These are phyloP conservation scores for Dictyostelium firmibasis DNA, from an alignment of 78 protist genomes.

Conservation along the genomic window DNA sequence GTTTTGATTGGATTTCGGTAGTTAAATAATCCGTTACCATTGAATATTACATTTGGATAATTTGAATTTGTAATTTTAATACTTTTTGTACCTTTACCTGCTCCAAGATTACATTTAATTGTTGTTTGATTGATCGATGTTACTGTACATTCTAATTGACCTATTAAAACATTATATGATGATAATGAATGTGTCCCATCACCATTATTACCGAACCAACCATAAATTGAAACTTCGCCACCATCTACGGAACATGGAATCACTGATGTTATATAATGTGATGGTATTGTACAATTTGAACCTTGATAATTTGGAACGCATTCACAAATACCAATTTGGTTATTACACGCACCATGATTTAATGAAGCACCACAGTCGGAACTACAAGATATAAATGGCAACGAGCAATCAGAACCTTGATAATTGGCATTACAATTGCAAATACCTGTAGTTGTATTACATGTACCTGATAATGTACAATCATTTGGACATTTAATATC, in stretches of 20 bases:
- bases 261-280: background rate
- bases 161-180: background rate
- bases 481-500: background rate
- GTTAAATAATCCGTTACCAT: background rate
- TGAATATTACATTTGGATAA: background rate
- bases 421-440: background rate
- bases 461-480: background rate
- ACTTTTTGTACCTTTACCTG: background rate
- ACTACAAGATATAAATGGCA: background rate
- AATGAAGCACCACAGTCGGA: background rate
- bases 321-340: background rate
- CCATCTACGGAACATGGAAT: background rate
- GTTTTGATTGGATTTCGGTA: background rate
- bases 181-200: background rate
- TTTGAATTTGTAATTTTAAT: background rate
- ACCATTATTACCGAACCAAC: background rate
- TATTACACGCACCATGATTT: background rate
- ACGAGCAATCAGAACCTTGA: background rate
- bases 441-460: background rate
- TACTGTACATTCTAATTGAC: background rate
- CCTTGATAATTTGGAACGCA: background rate
- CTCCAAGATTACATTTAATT: too few species aligned
- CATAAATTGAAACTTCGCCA: background rate
- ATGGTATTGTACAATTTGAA: background rate
- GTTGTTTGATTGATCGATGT: background rate